Conservation (phyloP, 2,329 filamentous ascomycete species). For the Stromatinia cepivora region DNA sequence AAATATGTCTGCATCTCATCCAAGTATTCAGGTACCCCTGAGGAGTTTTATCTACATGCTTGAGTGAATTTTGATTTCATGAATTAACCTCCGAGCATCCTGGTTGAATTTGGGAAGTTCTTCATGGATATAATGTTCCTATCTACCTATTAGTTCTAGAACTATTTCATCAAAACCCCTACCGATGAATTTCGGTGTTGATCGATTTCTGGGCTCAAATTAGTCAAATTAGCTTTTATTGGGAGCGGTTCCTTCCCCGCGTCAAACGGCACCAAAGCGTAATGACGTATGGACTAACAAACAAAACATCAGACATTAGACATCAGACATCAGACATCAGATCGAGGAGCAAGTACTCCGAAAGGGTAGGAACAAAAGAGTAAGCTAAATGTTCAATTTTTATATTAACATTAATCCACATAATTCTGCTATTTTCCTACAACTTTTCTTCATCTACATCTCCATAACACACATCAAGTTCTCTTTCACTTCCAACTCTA, state of each 20-base stretch:
- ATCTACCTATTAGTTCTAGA: too few relatives aligned
- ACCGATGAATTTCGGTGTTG: neutral
- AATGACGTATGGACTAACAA: slow-evolving; percentile 12
- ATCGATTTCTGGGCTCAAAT: neutral
- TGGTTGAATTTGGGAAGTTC: neutral
- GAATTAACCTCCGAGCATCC: neutral
- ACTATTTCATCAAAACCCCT: neutral
- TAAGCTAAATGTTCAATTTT: neutral
- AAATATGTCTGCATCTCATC: neutral
- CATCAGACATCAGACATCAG: neutral
- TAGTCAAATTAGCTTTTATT: neutral
- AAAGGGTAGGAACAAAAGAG: neutral
- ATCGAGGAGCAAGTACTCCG: slow-evolving; percentile 20
- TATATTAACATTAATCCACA: neutral
- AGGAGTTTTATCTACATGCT: neutral
- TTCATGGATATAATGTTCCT: too few relatives aligned
- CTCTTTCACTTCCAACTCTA: neutral
- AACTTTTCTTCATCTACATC: neutral
- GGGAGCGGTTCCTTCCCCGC: slow-evolving; percentile 3
- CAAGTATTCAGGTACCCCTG: neutral
- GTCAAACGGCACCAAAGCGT: slow-evolving; percentile 4
- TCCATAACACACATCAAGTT: neutral
- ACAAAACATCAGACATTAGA: neutral
- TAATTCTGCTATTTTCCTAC: neutral
- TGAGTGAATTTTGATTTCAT: neutral